A percentile compares a stretch with the other conserved stretches of the same genome.
Evolutionary conservation across 768 basidiomycete species (phyloP).

Genomic region (Lactarius sanguifluus): DNA sequence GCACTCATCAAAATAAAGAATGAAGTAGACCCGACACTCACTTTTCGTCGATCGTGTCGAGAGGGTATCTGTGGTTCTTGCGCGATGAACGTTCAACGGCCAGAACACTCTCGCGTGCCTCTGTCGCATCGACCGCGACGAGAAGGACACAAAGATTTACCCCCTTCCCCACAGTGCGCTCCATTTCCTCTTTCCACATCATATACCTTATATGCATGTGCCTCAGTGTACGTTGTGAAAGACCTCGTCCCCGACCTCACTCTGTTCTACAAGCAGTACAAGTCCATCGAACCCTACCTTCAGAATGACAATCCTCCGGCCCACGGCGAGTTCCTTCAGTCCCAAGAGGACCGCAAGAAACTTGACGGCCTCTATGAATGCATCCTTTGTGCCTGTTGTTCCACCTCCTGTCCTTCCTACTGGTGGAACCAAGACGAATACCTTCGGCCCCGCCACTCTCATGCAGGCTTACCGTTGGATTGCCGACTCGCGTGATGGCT

Average conservation of each 20-base stretch:
- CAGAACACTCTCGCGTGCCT: slow-evolving; percentile 97
- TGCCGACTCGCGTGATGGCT: slow-evolving; percentile 90
- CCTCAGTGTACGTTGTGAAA: slow-evolving; percentile 94
- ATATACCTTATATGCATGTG: neutral
- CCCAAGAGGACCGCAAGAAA: slow-evolving; percentile 88
- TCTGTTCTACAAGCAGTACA: slow-evolving; percentile 99
- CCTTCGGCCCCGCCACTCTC: slow-evolving; percentile 93
- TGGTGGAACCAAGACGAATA: slow-evolving; percentile 99
- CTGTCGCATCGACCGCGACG: slow-evolving; percentile 85
- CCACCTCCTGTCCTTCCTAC: slow-evolving; percentile 95
- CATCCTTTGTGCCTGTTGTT: slow-evolving; percentile 96
- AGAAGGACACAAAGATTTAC: slow-evolving; percentile 84
- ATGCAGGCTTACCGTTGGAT: slow-evolving; percentile 99
- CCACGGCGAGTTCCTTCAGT: slow-evolving; percentile 85
- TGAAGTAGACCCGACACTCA: slow-evolving; percentile 94
- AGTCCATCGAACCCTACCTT: slow-evolving; percentile 95
- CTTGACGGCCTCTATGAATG: slow-evolving; percentile 95
- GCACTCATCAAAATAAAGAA: slow-evolving; percentile 99
- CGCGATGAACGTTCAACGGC: slow-evolving; percentile 98
- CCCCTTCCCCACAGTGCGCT: slow-evolving; percentile 93
- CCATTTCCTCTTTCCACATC: neutral
- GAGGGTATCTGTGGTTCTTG: slow-evolving; percentile 98
- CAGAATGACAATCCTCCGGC: slow-evolving; percentile 91
- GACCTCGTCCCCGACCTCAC: slow-evolving; percentile 93
- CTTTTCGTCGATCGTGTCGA: slow-evolving; percentile 90